Base-by-base conservation (phyloP, 352 stramenopile genomes). In the Globisporangium acanthophoron region DNA sequence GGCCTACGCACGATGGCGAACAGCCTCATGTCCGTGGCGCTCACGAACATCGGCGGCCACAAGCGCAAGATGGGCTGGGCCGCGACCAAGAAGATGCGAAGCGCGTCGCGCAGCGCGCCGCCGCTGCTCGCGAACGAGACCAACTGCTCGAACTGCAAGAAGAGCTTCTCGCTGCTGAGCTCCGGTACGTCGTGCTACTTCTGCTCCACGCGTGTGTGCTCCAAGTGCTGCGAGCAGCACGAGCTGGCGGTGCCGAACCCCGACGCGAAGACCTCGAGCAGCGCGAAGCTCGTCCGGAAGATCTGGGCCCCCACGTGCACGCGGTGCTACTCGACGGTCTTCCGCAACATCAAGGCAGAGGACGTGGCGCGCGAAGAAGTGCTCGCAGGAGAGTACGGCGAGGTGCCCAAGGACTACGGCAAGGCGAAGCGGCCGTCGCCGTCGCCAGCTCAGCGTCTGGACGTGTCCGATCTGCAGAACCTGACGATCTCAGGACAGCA, bases 1-100 rank as follows among this genome's bases (percentile, higher is more conserved):
- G 72, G 63, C 1, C 45, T 82, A 15, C 70, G 24, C 41, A 55
- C 45, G 62, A 6, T 37, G 5, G 55, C 55, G 0, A 78, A 21
- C 31, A 70, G 11, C 76, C 73, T 24, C 35, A 80, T 60, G 15
- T 20, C 21, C 15, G 55, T 61, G 3, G 21, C 21, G 80, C 55
- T 21, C 4, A 27, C 24, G 24, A 11, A 53, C 3, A n/a, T 20
- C 9, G 24, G 21, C 3, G 29, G 35, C 24, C 46, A 35, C 16
- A 41, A 39, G 21, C 45, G 55, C 9, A 61, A 61, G 8, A 39
- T 61, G 33, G 55, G 46, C 55, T 61, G 46, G 46, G 45, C 47
- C 5, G 13, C 54, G 21, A 40, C 45, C 21, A 61, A 61, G 35
- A 41, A 7, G 35, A 41, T 13, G 8, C 8, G 24, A 1, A 27